These are phyloP conservation scores for Coniferiporia sulphurascens DNA, from an alignment of 1,284 basidiomycete genomes.

Conservation along the genomic window DNA sequence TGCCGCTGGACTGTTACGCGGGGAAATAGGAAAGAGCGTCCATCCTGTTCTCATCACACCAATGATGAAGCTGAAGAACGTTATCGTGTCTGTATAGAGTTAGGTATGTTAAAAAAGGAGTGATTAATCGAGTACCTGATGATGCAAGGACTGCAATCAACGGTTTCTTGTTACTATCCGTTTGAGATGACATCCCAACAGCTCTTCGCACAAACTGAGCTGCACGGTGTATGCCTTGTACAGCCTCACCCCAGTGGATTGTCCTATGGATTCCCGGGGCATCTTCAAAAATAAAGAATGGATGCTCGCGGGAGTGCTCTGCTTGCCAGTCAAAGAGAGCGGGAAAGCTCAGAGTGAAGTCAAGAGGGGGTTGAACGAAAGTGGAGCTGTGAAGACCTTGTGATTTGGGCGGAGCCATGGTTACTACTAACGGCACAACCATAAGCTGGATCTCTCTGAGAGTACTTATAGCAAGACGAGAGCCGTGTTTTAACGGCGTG, in stretches of 20 bases:
- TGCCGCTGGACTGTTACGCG: constrained; percentile 29
- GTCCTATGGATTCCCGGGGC: background rate
- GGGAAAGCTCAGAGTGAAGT: constrained; percentile 31
- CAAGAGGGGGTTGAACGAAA: constrained; percentile 31
- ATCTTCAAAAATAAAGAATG: constrained; percentile 29
- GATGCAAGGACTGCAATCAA: constrained; percentile 22
- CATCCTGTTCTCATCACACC: constrained; percentile 18
- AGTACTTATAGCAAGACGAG: too few relatives aligned
- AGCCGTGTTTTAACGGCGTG: too few relatives aligned
- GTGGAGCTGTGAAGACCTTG: constrained; percentile 12
- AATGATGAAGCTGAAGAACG: constrained; percentile 7
- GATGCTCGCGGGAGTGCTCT: constrained; percentile 30
- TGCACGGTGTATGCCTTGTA: constrained; percentile 21
- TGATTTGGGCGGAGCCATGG: background rate
- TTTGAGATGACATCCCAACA: background rate
- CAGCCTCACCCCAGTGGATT: constrained; percentile 28
- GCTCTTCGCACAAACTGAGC: constrained; percentile 9
- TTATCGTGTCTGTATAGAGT: constrained; percentile 16
- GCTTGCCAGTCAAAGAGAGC: constrained; percentile 35
- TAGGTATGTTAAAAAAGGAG: background rate
- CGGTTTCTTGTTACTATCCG: background rate
- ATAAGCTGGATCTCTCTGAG: too few relatives aligned
- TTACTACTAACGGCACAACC: background rate
- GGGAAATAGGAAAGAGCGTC: constrained; percentile 27
- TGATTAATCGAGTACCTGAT: background rate